Evolutionary conservation across 1,284 basidiomycete genomes (phyloP).

Genomic region (Ustanciosporium gigantosporum): DNA sequence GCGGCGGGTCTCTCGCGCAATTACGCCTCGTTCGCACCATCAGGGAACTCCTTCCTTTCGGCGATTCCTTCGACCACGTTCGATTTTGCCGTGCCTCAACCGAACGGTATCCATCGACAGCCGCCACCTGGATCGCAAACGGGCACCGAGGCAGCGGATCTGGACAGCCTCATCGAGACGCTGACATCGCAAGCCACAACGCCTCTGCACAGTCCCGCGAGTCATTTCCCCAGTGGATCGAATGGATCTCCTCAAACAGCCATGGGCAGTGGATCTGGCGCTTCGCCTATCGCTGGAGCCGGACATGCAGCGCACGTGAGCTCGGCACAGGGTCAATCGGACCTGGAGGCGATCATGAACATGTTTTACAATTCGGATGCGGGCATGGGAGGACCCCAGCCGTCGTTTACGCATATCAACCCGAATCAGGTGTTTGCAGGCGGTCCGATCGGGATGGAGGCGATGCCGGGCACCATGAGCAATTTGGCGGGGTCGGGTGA

Average conservation of each 20-base stretch:
- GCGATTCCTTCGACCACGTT: slow-evolving; percentile 45
- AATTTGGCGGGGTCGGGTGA: slow-evolving; percentile 37
- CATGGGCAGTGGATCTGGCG: slow-evolving; percentile 24
- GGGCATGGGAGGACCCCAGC: slow-evolving; percentile 27
- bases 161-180: slow-evolving; percentile 36
- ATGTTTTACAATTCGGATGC: slow-evolving; percentile 56
- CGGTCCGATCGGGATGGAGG: slow-evolving; percentile 7
- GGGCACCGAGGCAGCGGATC: slow-evolving; percentile 6
- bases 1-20: slow-evolving; percentile 57
- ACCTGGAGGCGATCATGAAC: slow-evolving; percentile 52
- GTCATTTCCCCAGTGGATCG: slow-evolving; percentile 8
- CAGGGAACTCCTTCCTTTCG: slow-evolving; percentile 20
- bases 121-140: slow-evolving; percentile 4
- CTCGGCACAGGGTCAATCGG: slow-evolving; percentile 6
- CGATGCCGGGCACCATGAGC: slow-evolving; percentile 15
- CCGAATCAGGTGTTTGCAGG: slow-evolving; percentile 52
- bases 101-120: slow-evolving; percentile 7
- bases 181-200: slow-evolving; percentile 33
- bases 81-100: slow-evolving; percentile 45
- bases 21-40: slow-evolving; percentile 39
- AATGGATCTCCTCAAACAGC: slow-evolving; percentile 28
- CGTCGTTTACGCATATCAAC: slow-evolving; percentile 52
- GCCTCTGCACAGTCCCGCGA: slow-evolving; percentile 16
- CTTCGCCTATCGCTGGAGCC: slow-evolving; percentile 11
- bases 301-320: background rate